phyloP scores from a whole-genome alignment of 257 asterid species.

The Jasminum sambac region DNA sequence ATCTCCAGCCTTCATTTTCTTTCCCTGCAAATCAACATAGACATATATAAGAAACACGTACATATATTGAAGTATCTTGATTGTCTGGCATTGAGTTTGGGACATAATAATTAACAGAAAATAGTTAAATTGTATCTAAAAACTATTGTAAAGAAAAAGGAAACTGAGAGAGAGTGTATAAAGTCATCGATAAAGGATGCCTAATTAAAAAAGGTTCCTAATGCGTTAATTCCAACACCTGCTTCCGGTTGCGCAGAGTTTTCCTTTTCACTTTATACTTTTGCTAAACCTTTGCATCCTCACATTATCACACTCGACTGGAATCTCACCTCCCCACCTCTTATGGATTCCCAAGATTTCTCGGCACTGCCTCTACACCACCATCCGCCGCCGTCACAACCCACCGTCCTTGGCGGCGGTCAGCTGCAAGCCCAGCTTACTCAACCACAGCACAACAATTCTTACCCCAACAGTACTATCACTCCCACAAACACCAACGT shows the following conservation, averaged over 20 bases:
- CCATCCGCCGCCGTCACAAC: slow-evolving; percentile 36
- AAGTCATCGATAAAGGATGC: too few relatives aligned
- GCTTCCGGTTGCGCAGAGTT: not conserved
- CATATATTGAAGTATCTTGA: too few relatives aligned
- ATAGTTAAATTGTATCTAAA: too few relatives aligned
- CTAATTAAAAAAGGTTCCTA: too few relatives aligned
- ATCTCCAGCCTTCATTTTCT: too few relatives aligned
- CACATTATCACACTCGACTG: not conserved
- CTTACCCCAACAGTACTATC: slow-evolving; percentile 40
- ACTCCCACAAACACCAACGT: slow-evolving; percentile 33
- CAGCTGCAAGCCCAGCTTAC: slow-evolving; percentile 35
- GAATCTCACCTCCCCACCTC: slow-evolving; percentile 7
- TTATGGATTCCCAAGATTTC: slow-evolving; percentile 58
- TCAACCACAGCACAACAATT: slow-evolving; percentile 37
- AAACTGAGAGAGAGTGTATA: too few relatives aligned
- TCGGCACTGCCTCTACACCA: slow-evolving; percentile 25
- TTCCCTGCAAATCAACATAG: too few relatives aligned
- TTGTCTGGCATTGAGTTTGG: too few relatives aligned
- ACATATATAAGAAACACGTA: too few relatives aligned
- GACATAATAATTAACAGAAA: too few relatives aligned
- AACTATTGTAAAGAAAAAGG: too few relatives aligned
- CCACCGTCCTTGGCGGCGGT: slow-evolving; percentile 28
- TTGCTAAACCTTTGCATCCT: too few relatives aligned
- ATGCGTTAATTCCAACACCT: not conserved
- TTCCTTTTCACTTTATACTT: not conserved